Evolutionary conservation across 2,329 filamentous ascomycete species (phyloP).

Genomic region (Xylariaceae sp.): DNA sequence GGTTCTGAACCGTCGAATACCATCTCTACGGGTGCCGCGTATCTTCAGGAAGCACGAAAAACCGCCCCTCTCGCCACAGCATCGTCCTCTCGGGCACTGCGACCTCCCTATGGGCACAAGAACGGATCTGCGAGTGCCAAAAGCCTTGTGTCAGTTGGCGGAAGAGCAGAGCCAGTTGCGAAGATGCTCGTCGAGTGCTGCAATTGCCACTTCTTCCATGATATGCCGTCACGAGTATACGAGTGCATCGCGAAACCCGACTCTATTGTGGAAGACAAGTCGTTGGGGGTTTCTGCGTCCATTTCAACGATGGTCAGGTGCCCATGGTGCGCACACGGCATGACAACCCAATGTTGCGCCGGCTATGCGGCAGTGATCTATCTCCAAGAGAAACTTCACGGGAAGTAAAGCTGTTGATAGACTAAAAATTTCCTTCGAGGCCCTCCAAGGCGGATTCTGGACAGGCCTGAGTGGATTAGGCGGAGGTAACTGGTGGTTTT

Average conservation of each 20-base stretch:
- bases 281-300: conserved; percentile 50
- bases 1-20: conserved; percentile 24
- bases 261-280: conserved; percentile 48
- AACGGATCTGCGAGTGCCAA: conserved; percentile 26
- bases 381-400: conserved; percentile 59
- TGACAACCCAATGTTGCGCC: conserved; percentile 65
- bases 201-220: conserved; percentile 60
- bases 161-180: conserved; percentile 42
- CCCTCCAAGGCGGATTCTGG: neutral
- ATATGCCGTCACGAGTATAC: conserved; percentile 61
- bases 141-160: conserved; percentile 17
- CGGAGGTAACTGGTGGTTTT: neutral
- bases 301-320: conserved; percentile 62
- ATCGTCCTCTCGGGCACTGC: conserved; percentile 25
- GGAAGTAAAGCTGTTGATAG: conserved; percentile 22
- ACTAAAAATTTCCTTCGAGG: neutral
- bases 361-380: conserved; percentile 65
- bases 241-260: conserved; percentile 60
- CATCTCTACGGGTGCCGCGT: conserved; percentile 31
- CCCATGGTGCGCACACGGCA: conserved; percentile 68
- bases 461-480: neutral
- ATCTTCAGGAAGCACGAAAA: conserved; percentile 37
- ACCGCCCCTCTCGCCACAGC: conserved; percentile 28
- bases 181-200: conserved; percentile 66
- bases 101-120: conserved; percentile 29